Conservation (phyloP, 345 rosid species). For the Citrus medica region DNA sequence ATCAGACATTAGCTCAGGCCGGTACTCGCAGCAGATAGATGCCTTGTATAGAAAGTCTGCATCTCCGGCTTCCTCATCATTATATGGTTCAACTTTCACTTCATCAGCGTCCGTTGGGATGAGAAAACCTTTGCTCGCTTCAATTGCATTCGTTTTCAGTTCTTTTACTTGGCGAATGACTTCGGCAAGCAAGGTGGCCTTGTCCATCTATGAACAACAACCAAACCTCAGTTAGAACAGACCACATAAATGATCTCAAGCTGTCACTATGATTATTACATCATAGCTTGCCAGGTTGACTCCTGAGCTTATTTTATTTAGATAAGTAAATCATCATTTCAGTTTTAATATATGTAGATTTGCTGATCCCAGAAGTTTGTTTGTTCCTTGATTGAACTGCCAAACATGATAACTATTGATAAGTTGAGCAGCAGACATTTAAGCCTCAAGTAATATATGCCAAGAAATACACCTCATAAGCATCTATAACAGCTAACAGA, state of each 20-base stretch:
- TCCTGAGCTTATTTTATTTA: neutral
- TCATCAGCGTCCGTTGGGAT: slow-evolving; percentile 54
- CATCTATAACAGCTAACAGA: neutral
- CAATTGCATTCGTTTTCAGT: slow-evolving; percentile 43
- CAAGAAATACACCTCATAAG: neutral
- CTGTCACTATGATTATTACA: neutral
- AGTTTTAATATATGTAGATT: neutral
- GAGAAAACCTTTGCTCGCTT: slow-evolving; percentile 43
- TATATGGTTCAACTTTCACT: slow-evolving; percentile 41
- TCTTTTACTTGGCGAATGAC: slow-evolving; percentile 49
- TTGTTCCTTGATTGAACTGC: slow-evolving; percentile 11
- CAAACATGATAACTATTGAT: slow-evolving; percentile 1
- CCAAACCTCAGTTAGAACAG: neutral
- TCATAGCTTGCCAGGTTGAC: neutral
- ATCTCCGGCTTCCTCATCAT: slow-evolving; percentile 8
- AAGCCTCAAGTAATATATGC: neutral
- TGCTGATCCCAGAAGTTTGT: neutral
- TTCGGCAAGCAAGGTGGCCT: slow-evolving; percentile 67
- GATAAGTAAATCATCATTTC: neutral
- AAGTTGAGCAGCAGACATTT: slow-evolving; percentile 7
- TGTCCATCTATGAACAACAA: slow-evolving; percentile 52
- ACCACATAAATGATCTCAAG: neutral
- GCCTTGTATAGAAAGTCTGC: slow-evolving; percentile 36
- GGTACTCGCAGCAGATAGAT: slow-evolving; percentile 52
- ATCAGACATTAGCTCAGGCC: slow-evolving; percentile 48